A percentile compares a stretch with the other conserved stretches of the same genome.
These are phyloP conservation scores for Phyllosticta citribraziliensis DNA, from an alignment of 2,329 filamentous ascomycete genomes.

Conservation along the genomic window DNA sequence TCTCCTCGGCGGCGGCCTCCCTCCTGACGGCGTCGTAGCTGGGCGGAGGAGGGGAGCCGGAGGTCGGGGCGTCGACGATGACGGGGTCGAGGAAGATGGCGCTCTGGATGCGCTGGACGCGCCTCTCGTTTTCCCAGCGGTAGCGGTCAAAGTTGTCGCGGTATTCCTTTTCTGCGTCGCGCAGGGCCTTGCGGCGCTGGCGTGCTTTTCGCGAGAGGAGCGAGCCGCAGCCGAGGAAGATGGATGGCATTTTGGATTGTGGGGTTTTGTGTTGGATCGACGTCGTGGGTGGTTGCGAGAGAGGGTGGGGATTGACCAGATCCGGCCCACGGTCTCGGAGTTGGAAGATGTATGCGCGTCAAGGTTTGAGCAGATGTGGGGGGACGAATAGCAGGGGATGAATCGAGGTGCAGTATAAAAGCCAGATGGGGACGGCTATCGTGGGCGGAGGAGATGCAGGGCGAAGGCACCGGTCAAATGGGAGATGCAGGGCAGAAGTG, in stretches of 20 bases:
- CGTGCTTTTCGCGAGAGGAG: not conserved
- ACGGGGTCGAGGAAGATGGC: not conserved
- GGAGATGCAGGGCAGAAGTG: not conserved
- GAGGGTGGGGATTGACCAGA: not conserved
- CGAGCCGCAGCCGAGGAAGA: not conserved
- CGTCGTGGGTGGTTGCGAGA: not conserved
- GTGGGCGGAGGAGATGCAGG: not conserved
- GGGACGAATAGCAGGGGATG: not conserved
- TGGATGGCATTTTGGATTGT: not conserved
- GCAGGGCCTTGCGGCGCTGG: not conserved
- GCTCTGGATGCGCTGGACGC: constrained; percentile 1
- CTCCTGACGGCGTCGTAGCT: not conserved
- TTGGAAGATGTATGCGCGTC: not conserved
- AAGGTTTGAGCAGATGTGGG: not conserved
- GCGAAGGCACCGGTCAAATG: not conserved
- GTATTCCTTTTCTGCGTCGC: constrained; percentile 2
- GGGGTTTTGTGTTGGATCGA: not conserved
- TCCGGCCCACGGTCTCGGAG: not conserved
- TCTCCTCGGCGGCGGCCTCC: not conserved
- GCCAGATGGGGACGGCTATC: not conserved
- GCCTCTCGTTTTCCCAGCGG: not conserved
- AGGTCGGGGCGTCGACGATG: not conserved
- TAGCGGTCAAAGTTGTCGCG: not conserved
- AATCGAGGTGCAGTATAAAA: not conserved
- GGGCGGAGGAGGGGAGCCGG: not conserved